A percentile compares a stretch with the other conserved stretches of the same genome.
Conservation (phyloP, 768 basidiomycete genomes). For the Tricholoma hemisulphureum region DNA sequence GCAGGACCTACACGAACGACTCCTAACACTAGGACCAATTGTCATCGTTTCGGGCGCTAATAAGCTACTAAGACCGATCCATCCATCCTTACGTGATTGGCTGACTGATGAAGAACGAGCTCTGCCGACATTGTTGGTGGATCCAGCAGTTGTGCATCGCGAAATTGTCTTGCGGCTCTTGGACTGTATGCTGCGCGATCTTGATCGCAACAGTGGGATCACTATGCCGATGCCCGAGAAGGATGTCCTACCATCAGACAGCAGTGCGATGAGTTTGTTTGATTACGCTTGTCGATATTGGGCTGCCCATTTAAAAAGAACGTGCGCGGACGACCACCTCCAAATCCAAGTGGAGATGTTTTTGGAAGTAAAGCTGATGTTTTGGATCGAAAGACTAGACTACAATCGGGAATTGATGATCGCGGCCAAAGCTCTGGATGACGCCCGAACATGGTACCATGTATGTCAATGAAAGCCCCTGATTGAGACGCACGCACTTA, state of each 20-base stretch:
- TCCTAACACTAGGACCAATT: conserved; percentile 9
- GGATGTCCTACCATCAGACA: background rate
- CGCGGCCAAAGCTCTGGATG: conserved; percentile 9
- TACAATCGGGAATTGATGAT: conserved; percentile 7
- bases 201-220: conserved; percentile 7
- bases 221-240: background rate
- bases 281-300: conserved; percentile 20
- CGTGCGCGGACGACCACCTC: conserved; percentile 1
- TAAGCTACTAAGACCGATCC: conserved; percentile 6
- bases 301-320: conserved; percentile 14
- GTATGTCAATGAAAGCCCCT: conserved; percentile 3
- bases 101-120: conserved; percentile 9
- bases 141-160: conserved; percentile 9
- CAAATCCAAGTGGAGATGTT: conserved; percentile 10
- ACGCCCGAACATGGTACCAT: conserved; percentile 14
- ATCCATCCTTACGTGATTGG: conserved; percentile 13
- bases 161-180: conserved; percentile 8
- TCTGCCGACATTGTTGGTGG: conserved; percentile 6
- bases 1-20: conserved; percentile 1
- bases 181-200: conserved; percentile 6
- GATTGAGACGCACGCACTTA: background rate
- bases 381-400: conserved; percentile 18
- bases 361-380: conserved; percentile 7
- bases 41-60: conserved; percentile 3
- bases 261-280: background rate